Evolutionary conservation across 495 filamentous ascomycete species (phyloP).

Genomic region (Jackrogersella minutella): DNA sequence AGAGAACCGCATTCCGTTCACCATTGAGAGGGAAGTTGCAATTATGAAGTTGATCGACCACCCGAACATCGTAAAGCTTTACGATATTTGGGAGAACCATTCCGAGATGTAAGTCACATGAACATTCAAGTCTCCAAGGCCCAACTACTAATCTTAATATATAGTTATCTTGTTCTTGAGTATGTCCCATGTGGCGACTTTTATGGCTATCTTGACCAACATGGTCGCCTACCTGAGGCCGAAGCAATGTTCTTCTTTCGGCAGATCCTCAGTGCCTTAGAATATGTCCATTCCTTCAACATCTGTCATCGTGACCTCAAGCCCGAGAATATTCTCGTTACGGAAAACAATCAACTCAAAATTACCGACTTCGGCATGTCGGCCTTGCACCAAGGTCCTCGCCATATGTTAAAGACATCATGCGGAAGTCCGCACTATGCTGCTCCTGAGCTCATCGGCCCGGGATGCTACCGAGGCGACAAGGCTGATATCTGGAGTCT

Average conservation of each 20-base stretch:
- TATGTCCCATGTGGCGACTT: slow-evolving; percentile 92
- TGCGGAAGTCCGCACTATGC: slow-evolving; percentile 98
- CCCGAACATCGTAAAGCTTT: slow-evolving; percentile 87
- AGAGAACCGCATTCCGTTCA: slow-evolving; percentile 76
- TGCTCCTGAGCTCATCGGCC: slow-evolving; percentile 85
- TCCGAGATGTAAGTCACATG: slow-evolving; percentile 82
- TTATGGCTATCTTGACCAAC: slow-evolving; percentile 77
- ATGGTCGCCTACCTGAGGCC: slow-evolving; percentile 73
- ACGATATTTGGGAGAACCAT: slow-evolving; percentile 96
- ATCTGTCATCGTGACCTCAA: slow-evolving; percentile 98
- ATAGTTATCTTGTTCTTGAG: slow-evolving; percentile 95
- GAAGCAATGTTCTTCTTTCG: slow-evolving; percentile 87
- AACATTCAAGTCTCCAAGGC: slow-evolving; percentile 2
- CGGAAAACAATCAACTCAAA: slow-evolving; percentile 75
- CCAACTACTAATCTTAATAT: slow-evolving; percentile 37
- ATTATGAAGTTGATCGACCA: slow-evolving; percentile 97
- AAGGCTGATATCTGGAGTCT: slow-evolving; percentile 94
- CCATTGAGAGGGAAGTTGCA: slow-evolving; percentile 89
- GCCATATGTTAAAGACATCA: slow-evolving; percentile 79
- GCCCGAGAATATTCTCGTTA: slow-evolving; percentile 94
- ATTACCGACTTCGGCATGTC: slow-evolving; percentile 99
- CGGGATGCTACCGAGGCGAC: slow-evolving; percentile 77
- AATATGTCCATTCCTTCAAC: slow-evolving; percentile 90
- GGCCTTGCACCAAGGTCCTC: slow-evolving; percentile 78
- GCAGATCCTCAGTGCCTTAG: slow-evolving; percentile 89